These are phyloP conservation scores for Penicillium macrosclerotiorum DNA, from an alignment of 495 filamentous ascomycete genomes.

Conservation along the genomic window DNA sequence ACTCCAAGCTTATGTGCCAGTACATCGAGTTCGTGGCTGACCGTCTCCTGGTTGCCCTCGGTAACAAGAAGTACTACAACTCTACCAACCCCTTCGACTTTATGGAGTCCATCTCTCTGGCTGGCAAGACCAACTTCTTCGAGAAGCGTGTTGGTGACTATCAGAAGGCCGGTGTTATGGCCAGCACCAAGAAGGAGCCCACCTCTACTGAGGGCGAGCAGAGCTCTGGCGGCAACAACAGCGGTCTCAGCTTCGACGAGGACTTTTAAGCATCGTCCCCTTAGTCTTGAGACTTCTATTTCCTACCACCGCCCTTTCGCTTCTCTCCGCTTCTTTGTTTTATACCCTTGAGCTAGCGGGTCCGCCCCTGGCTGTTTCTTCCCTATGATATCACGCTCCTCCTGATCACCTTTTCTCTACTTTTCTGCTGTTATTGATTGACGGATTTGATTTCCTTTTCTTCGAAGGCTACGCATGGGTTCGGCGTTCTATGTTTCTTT, in stretches of 20 bases:
- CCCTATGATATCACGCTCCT: slow-evolving; percentile 26
- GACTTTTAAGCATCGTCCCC: slow-evolving; percentile 72
- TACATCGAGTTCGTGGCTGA: slow-evolving; percentile 99
- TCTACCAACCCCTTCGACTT: slow-evolving; percentile 97
- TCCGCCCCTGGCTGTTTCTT: slow-evolving; percentile 12
- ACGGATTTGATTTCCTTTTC: slow-evolving; percentile 26
- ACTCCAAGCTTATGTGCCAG: slow-evolving; percentile 94
- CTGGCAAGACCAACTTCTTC: slow-evolving; percentile 99
- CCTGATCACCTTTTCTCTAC: slow-evolving; percentile 17
- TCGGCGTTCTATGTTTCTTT: slow-evolving; percentile 35
- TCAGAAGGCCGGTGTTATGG: slow-evolving; percentile 99
- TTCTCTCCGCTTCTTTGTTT: slow-evolving; percentile 27
- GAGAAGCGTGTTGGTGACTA: slow-evolving; percentile 99
- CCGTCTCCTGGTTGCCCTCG: slow-evolving; percentile 85
- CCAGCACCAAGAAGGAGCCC: slow-evolving; percentile 77
- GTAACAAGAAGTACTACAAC: slow-evolving; percentile 91
- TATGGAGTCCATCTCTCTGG: slow-evolving; percentile 98
- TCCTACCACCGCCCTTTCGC: slow-evolving; percentile 12
- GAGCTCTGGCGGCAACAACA: slow-evolving; percentile 56
- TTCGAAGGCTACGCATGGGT: slow-evolving; percentile 41
- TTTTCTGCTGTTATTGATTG: slow-evolving; percentile 30
- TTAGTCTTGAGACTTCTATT: not conserved
- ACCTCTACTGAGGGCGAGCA: slow-evolving; percentile 52
- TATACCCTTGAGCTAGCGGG: slow-evolving; percentile 25
- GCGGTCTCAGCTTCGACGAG: slow-evolving; percentile 91